Conservation (phyloP, 2,329 filamentous ascomycete genomes). For the Colletotrichum coccodes region DNA sequence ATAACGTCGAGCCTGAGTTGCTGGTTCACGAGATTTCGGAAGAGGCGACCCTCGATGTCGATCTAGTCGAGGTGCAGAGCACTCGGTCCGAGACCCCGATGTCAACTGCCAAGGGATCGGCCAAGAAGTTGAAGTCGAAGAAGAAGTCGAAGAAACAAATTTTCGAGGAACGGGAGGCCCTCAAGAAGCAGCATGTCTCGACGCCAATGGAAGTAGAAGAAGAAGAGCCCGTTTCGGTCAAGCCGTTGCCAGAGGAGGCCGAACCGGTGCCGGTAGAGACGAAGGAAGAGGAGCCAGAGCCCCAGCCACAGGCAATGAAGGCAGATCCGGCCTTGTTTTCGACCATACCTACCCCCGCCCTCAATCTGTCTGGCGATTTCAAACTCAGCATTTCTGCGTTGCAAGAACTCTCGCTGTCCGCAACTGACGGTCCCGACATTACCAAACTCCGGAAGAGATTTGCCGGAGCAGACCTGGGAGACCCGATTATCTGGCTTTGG, state of each 20-base stretch:
- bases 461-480: constrained; percentile 53
- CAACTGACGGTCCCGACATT: constrained; percentile 60
- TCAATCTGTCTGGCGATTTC: constrained; percentile 56
- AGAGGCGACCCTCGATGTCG: constrained; percentile 60
- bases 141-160: constrained; percentile 84
- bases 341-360: constrained; percentile 56
- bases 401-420: constrained; percentile 53
- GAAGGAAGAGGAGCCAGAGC: constrained; percentile 47
- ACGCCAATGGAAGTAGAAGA: constrained; percentile 42
- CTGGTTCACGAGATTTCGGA: constrained; percentile 58
- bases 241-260: constrained; percentile 45
- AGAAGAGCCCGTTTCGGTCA: constrained; percentile 38
- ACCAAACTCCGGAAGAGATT: constrained; percentile 61
- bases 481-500: constrained; percentile 68
- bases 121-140: constrained; percentile 71
- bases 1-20: constrained; percentile 61
- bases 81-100: constrained; percentile 60
- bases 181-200: constrained; percentile 65
- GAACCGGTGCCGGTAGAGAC: constrained; percentile 37
- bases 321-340: constrained; percentile 60
- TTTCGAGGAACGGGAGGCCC: constrained; percentile 72
- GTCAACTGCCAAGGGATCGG: constrained; percentile 59
- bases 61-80: constrained; percentile 54
- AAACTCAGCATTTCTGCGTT: constrained; percentile 57
- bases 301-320: constrained; percentile 40